Percentiles rank a stretch among this genome's conserved stretches.
Conservation (phyloP, 768 basidiomycete genomes). For the Calocybe indica region DNA sequence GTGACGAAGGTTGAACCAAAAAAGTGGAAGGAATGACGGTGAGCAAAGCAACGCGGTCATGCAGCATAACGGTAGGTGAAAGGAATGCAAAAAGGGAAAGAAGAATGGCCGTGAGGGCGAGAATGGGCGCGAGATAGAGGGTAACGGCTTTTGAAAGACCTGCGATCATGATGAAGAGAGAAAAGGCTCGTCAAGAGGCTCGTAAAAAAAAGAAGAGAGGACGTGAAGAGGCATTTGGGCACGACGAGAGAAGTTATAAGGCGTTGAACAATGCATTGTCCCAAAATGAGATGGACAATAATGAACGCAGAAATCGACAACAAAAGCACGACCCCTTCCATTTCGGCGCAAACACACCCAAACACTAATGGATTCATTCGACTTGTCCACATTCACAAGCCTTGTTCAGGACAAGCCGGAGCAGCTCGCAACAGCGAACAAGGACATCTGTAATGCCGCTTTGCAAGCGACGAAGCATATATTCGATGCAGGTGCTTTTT, state of each 20-base stretch:
- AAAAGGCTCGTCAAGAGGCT: constrained; percentile 23
- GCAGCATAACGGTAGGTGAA: constrained; percentile 58
- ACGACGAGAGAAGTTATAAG: constrained; percentile 9
- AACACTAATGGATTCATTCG: constrained; percentile 7
- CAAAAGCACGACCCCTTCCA: too few species aligned
- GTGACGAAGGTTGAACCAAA: constrained; percentile 22
- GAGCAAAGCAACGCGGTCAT: constrained; percentile 57
- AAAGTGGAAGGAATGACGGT: constrained; percentile 53
- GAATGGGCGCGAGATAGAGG: constrained; percentile 60
- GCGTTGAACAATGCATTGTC: not conserved
- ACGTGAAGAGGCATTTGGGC: constrained; percentile 1
- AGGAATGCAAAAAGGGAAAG: constrained; percentile 63
- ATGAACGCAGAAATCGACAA: too few species aligned
- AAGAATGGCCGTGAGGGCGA: constrained; percentile 60
- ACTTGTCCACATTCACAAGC: constrained; percentile 45
- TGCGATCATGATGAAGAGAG: constrained; percentile 51
- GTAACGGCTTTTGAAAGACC: constrained; percentile 63
- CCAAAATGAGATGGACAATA: too few species aligned
- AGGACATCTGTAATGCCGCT: constrained; percentile 49
- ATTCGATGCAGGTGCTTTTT: constrained; percentile 65
- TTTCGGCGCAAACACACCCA: too few species aligned
- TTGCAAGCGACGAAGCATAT: constrained; percentile 66
- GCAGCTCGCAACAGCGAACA: constrained; percentile 46
- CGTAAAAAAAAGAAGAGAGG: constrained; percentile 11
- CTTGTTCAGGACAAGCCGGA: constrained; percentile 51